Evolutionary conservation across 2,329 filamentous ascomycete genomes (phyloP).

Genomic region (Mariannaea elegans): DNA sequence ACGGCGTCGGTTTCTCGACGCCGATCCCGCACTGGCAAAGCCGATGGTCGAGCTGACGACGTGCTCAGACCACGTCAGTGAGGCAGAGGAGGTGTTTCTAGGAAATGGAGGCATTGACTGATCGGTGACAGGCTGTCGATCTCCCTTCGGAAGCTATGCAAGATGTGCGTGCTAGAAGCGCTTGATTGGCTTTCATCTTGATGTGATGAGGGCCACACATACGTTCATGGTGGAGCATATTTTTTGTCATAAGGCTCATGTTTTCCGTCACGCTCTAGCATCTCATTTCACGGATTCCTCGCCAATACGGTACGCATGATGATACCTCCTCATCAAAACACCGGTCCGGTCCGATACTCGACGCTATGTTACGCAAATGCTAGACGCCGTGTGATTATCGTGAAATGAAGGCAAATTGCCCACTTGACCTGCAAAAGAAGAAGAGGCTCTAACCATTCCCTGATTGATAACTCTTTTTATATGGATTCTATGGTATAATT

Average conservation of each 20-base stretch:
- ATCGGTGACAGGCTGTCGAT: conserved; percentile 16
- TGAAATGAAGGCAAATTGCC: conserved; percentile 8
- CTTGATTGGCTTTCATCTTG: not conserved
- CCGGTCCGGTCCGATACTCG: conserved; percentile 3
- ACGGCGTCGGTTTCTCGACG: conserved; percentile 2
- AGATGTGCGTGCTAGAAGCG: conserved; percentile 14
- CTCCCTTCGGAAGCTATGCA: conserved; percentile 9
- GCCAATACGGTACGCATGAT: not conserved
- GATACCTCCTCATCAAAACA: not conserved
- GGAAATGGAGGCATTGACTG: not conserved
- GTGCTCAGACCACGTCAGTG: conserved; percentile 11
- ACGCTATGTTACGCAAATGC: conserved; percentile 1
- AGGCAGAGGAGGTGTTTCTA: not conserved
- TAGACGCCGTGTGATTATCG: not conserved
- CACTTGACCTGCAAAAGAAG: conserved; percentile 17
- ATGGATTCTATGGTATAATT: conserved; percentile 40
- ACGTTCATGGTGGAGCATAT: not conserved
- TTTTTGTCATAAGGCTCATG: no score
- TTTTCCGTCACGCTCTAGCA: not conserved
- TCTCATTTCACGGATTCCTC: not conserved
- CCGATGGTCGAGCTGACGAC: conserved; percentile 12
- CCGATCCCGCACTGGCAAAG: conserved; percentile 2
- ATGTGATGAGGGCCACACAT: conserved; percentile 4
- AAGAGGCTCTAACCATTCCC: conserved; percentile 32
- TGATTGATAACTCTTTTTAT: conserved; percentile 34